These are phyloP conservation scores for Xylaria sp. DNA, from an alignment of 2,329 filamentous ascomycete genomes.

Conservation along the genomic window DNA sequence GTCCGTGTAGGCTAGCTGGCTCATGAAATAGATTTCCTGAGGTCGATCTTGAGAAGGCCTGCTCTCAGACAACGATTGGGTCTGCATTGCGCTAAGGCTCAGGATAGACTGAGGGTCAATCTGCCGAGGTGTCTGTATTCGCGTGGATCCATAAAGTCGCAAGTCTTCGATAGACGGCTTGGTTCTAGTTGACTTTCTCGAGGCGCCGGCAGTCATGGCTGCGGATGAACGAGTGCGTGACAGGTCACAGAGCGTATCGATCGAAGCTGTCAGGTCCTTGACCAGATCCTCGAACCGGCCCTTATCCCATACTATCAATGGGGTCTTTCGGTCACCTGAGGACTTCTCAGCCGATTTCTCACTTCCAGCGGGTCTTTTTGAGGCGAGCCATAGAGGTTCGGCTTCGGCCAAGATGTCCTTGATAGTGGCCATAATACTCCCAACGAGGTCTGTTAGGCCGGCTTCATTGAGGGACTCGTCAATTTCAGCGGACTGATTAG, in stretches of 20 bases:
- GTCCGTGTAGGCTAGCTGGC: conserved; percentile 62
- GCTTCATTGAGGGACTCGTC: conserved; percentile 76
- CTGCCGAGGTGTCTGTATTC: conserved; percentile 69
- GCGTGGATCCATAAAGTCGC: conserved; percentile 66
- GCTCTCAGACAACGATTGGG: conserved; percentile 52
- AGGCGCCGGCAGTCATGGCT: conserved; percentile 49
- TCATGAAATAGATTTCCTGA: conserved; percentile 63
- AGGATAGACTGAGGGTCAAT: conserved; percentile 66
- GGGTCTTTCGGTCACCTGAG: conserved; percentile 61
- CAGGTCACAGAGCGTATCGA: conserved; percentile 82
- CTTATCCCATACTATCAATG: conserved; percentile 73
- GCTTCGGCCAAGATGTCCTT: conserved; percentile 82
- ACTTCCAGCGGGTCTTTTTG: conserved; percentile 58
- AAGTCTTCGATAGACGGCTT: conserved; percentile 56
- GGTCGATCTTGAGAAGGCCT: conserved; percentile 45
- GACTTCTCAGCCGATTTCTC: conserved; percentile 53
- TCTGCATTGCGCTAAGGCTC: conserved; percentile 57
- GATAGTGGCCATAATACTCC: conserved; percentile 82
- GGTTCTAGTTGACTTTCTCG: conserved; percentile 52
- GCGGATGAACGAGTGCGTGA: conserved; percentile 70
- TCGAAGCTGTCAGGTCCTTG: conserved; percentile 77
- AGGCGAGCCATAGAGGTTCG: conserved; percentile 75
- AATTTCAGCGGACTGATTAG: conserved; percentile 74
- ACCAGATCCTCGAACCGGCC: conserved; percentile 79
- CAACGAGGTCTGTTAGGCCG: conserved; percentile 79